Evolutionary conservation across 1,284 basidiomycete genomes (phyloP).

Genomic region (Quambalaria eucalypti): DNA sequence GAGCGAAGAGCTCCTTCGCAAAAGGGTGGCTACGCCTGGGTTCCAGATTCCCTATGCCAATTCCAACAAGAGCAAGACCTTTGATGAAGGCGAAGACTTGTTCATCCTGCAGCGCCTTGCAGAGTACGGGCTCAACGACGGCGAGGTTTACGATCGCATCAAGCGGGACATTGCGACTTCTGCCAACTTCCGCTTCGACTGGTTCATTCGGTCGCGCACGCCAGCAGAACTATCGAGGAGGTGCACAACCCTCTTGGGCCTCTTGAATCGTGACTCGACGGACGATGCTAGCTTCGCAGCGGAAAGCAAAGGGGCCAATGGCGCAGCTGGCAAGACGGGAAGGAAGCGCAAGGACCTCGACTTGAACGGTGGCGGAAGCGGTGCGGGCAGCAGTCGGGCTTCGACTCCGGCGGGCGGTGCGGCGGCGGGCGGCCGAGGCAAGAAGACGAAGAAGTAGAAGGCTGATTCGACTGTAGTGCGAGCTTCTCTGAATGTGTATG

Average conservation of each 20-base stretch:
- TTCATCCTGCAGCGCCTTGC: constrained; percentile 84
- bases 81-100: constrained; percentile 91
- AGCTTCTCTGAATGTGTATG: neutral
- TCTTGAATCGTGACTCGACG: neutral
- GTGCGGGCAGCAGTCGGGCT: constrained; percentile 1
- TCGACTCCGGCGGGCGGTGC: constrained; percentile 2
- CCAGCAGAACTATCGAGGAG: constrained; percentile 81
- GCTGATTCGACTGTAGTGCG: too few species aligned
- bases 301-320: neutral
- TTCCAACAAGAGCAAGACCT: constrained; percentile 64
- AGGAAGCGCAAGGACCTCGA: neutral
- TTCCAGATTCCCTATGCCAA: constrained; percentile 1
- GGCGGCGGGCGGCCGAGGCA: neutral
- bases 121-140: constrained; percentile 81
- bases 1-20: constrained; percentile 28
- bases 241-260: constrained; percentile 68
- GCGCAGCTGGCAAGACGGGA: neutral
- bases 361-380: neutral
- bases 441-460: constrained; percentile 1
- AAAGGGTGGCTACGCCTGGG: constrained; percentile 14
- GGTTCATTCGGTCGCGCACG: constrained; percentile 95
- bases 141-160: constrained; percentile 90
- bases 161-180: constrained; percentile 93
- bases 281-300: neutral
- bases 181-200: constrained; percentile 88